Conservation (phyloP, 2,329 filamentous ascomycete species). For the Trichoderma citrinoviride region DNA sequence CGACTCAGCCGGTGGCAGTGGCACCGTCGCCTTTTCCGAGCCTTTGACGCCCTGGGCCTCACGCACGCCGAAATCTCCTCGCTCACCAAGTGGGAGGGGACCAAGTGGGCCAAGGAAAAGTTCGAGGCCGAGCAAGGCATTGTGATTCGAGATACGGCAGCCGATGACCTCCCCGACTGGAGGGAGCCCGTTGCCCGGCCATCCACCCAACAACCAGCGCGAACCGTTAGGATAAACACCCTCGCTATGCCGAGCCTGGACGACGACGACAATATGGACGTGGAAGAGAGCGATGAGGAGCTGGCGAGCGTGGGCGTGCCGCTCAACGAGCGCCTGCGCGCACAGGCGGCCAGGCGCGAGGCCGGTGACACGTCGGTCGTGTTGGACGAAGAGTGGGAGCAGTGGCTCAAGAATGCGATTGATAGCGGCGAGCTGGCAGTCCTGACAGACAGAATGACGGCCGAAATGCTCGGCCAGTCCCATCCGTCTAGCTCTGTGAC, state of each 20-base stretch:
- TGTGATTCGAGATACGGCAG: conserved; percentile 67
- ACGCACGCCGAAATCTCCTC: conserved; percentile 67
- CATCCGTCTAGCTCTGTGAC: conserved; percentile 31
- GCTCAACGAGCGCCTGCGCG: conserved; percentile 63
- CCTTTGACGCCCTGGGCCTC: conserved; percentile 67
- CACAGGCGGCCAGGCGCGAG: conserved; percentile 61
- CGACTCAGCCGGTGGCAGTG: conserved; percentile 75
- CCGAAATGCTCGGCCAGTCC: conserved; percentile 35
- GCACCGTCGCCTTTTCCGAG: conserved; percentile 72
- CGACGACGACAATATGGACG: conserved; percentile 38
- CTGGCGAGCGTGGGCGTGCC: conserved; percentile 57
- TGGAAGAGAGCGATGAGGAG: conserved; percentile 54
- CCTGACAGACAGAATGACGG: conserved; percentile 44
- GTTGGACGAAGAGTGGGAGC: conserved; percentile 71
- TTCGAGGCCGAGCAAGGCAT: conserved; percentile 74
- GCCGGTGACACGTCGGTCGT: conserved; percentile 57
- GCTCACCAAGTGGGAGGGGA: conserved; percentile 80
- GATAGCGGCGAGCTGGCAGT: conserved; percentile 58
- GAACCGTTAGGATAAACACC: conserved; percentile 15
- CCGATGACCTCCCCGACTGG: conserved; percentile 64
- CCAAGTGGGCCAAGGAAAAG: conserved; percentile 76
- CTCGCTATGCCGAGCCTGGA: conserved; percentile 18
- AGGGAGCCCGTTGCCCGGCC: conserved; percentile 30
- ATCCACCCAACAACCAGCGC: conserved; percentile 17
- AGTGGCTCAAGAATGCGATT: conserved; percentile 69